Base-by-base conservation (phyloP, 768 basidiomycete species). In the Phlegmacium glaucopus region DNA sequence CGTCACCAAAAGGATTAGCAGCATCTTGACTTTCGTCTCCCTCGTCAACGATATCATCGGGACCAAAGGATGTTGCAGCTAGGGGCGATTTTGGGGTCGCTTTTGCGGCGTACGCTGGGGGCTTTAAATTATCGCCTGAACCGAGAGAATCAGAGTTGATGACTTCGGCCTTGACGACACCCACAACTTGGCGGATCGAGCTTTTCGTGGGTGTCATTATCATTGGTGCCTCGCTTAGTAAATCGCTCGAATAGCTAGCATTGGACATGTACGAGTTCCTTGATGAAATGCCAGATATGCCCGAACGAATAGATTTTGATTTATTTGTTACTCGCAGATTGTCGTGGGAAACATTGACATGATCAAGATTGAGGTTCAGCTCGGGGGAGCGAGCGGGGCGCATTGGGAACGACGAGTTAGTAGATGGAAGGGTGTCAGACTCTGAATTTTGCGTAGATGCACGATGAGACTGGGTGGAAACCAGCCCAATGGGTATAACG, bases 401-500 rank as follows among this genome's bases (percentile, higher is more conserved):
- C 8, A 69, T 53, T 11, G 84, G 82, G 27, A 69, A 72, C 28
- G 68, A 64, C 12, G 79, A 75, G 9, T 62, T 62, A 25, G 65
- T 64, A 29, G 70, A 64, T 17, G 60, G 58, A 12, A 60, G 48
- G n/a, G 57, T 55, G 44, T 63, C 57, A 17, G 61, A 48, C 13
- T 64, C 63, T 7, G 66, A 63, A 17, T 51, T 53, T 42, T 66
- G 52, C 9, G 62, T 53, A 8, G 63, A 62, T 34, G 66, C 45
- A 35, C 65, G 70, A 28, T 51, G 63, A 40, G 77, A 74, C 16
- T 79, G 79, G 13, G 85, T 79, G 17, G 84, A 68, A 29, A 91
- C 84, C 36, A 91, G 74, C 10, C 89, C 89, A 50, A 92, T 91
- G 51, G 89, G 89, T 48, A 92, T 92, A 53, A 90, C 89, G 55